Base-by-base conservation (phyloP, 1,139 yeast species). In the Yarrowia galli region DNA sequence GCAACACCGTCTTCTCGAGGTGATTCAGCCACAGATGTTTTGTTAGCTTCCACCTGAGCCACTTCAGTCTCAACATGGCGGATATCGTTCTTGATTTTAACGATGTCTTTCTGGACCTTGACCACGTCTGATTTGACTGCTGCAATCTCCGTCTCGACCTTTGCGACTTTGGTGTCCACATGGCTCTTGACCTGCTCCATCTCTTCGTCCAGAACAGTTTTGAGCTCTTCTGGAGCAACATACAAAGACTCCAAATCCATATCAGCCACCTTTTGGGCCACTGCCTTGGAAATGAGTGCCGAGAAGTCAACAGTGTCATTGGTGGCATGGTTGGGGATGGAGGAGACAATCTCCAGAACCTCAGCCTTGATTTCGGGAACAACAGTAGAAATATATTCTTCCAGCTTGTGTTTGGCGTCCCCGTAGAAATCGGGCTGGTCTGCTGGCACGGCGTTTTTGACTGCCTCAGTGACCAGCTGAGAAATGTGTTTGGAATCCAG, bases 1-100 rank as follows among this genome's bases (percentile, higher is more conserved):
- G 25, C 68, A 40, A 35, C 65, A 22, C 15, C 68, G 53, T 23
- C 68, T n/a, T 20, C 65, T 35, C 20, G 38, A 23, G 60, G 60
- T 1, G 23, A 23, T 9, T 46, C 54, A 7, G 32, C 3, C 40
- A 43, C 46, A 1, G 32, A 42, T 0, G 60, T 53, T 18, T 45
- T 54, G 46, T 32, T 66, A 49, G 22, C 67, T 15, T 53, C 60
- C 16, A 53, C 60, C 18, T 38, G 60, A 16, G 53, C 51, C 23
- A 67, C 60, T 16, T 67, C 40, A 2, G n/a, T 23, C 23, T 60
- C 40, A 16, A 60, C 32, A 18, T 67, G 48, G 5, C 22, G 43
- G 7, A 45, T 18, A 15, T 43, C 36, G 2, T 16, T 6, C 32
- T 51, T 28, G 16, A 51, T 20, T 13, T 51, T 13, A 32, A 22